These are phyloP conservation scores for Pythium myriotylum DNA, from an alignment of 352 stramenopile genomes.

Conservation along the genomic window DNA sequence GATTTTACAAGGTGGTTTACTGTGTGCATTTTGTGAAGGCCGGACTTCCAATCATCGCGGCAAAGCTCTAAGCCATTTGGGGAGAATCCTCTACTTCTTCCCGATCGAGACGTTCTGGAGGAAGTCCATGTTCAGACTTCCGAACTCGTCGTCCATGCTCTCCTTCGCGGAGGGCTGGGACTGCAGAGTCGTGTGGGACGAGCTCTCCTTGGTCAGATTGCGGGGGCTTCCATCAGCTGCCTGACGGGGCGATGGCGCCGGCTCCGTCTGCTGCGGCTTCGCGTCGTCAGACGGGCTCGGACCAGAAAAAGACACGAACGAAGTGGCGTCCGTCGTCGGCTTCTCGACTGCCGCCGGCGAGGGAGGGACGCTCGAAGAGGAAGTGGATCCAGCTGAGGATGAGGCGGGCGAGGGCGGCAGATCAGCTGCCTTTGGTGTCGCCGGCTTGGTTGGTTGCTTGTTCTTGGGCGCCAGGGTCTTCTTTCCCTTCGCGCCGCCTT, in stretches of 20 bases:
- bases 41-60: too few relatives aligned
- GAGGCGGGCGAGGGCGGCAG: conserved; percentile 5
- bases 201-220: conserved; percentile 17
- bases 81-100: conserved; percentile 22
- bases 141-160: conserved; percentile 46
- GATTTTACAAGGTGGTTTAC: background rate
- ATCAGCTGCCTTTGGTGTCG: background rate
- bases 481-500: background rate
- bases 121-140: conserved; percentile 84
- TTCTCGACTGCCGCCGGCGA: conserved; percentile 1
- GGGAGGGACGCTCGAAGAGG: background rate
- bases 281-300: background rate
- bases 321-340: conserved; percentile 7
- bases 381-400: conserved; percentile 2
- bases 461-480: conserved; percentile 1
- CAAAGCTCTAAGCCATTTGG: too few relatives aligned
- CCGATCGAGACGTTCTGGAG: conserved; percentile 48
- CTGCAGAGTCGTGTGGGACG: conserved; percentile 19
- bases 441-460: background rate
- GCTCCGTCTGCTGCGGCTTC: conserved; percentile 5
- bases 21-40: background rate
- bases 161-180: conserved; percentile 36
- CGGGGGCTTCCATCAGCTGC: conserved; percentile 16
- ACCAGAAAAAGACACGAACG: conserved; percentile 35
- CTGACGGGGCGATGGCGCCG: background rate